Conservation (phyloP, 108 stramenopile species). For the Mediolabrus comicus region DNA sequence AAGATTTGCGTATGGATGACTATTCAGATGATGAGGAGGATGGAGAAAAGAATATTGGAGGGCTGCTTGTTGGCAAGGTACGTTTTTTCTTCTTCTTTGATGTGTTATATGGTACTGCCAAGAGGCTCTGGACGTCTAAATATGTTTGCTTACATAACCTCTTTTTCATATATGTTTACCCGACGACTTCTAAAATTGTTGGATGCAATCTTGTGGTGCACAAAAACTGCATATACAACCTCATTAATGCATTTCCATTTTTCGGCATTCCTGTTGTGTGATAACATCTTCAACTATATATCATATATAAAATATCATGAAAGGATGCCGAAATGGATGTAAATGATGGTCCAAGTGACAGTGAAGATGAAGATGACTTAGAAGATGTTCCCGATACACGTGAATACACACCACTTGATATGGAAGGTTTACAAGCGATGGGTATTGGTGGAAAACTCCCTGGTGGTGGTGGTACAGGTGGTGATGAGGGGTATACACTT, state of each 20-base stretch:
- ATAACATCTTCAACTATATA: constrained; percentile 4
- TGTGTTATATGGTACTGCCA: neutral
- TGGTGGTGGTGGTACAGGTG: constrained; percentile 25
- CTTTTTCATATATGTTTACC: neutral
- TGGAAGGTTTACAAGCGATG: constrained; percentile 77
- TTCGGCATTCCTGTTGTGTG: constrained; percentile 57
- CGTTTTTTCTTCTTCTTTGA: neutral
- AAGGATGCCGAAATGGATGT: constrained; percentile 56
- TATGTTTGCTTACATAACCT: neutral
- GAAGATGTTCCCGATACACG: constrained; percentile 82
- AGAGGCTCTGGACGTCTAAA: neutral
- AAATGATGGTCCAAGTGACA: constrained; percentile 27
- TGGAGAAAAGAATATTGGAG: constrained; percentile 63
- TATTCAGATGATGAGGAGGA: constrained; percentile 90
- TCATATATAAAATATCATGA: constrained; percentile 35
- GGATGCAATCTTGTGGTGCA: neutral
- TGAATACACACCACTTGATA: constrained; percentile 81
- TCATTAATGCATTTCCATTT: too few species aligned
- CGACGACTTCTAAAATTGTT: neutral
- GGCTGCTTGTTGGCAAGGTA: constrained; percentile 68
- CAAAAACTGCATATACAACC: neutral
- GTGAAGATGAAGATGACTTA: constrained; percentile 72
- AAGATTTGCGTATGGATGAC: constrained; percentile 91
- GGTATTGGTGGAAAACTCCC: constrained; percentile 60
- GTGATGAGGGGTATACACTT: constrained; percentile 31